Conservation (phyloP, 1,139 yeast species). For the Ogataea hybrid region DNA sequence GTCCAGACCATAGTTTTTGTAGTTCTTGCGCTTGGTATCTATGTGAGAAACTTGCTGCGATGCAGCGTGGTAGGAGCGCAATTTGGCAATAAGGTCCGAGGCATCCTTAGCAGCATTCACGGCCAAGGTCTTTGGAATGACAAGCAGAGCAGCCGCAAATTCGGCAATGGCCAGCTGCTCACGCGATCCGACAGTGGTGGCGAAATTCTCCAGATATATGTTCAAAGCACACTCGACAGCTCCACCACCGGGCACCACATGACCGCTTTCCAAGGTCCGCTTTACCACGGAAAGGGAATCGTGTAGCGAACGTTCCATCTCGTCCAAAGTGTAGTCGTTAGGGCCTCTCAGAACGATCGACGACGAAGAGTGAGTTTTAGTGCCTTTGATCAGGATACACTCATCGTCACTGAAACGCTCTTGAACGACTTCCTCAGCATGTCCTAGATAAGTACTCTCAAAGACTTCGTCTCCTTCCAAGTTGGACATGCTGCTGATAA, state of each 20-base stretch:
- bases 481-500: conserved; percentile 83
- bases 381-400: conserved; percentile 91
- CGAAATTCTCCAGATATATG: conserved; percentile 93
- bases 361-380: conserved; percentile 88
- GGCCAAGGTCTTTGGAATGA: conserved; percentile 96
- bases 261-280: conserved; percentile 92
- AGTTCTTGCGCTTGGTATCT: conserved; percentile 78
- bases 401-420: conserved; percentile 95
- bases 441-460: conserved; percentile 82
- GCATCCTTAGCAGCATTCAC: conserved; percentile 98
- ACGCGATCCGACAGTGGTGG: conserved; percentile 95
- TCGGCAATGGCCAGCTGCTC: conserved; percentile 98
- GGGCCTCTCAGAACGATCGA: conserved; percentile 95
- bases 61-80: conserved; percentile 96
- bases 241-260: conserved; percentile 98
- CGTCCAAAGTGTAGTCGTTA: conserved; percentile 93
- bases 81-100: conserved; percentile 88
- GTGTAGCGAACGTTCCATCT: conserved; percentile 96
- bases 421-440: conserved; percentile 91
- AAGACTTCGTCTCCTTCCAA: conserved; percentile 98
- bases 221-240: conserved; percentile 97
- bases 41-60: conserved; percentile 82
- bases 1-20: conserved; percentile 91
- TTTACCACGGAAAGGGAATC: conserved; percentile 95
- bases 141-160: conserved; percentile 84